Evolutionary conservation across 225 moss, liverwort and hornwort species (phyloP).

Genomic region (Sphagnum tenellum): DNA sequence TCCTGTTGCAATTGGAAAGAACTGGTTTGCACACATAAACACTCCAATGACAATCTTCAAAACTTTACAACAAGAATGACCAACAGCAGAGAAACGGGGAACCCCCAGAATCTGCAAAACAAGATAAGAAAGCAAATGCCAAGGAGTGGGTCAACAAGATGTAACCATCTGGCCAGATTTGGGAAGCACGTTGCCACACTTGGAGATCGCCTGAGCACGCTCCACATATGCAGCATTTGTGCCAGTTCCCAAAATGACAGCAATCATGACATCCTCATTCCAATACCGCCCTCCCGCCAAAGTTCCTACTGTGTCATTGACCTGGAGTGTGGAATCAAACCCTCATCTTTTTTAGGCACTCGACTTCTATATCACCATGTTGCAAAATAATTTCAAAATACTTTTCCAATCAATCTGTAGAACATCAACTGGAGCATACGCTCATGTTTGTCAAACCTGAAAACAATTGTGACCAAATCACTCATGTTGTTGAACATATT

Average conservation of each 20-base stretch:
- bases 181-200: slow-evolving; percentile 45
- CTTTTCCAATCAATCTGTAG: too few relatives aligned
- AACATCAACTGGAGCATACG: too few relatives aligned
- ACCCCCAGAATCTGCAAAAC: not conserved
- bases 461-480: too few relatives aligned
- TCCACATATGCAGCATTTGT: slow-evolving; percentile 82
- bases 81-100: not conserved
- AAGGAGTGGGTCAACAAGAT: not conserved
- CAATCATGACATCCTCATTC: slow-evolving; percentile 71
- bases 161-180: slow-evolving; percentile 55
- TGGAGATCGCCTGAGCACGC: slow-evolving; percentile 53
- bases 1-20: too few relatives aligned
- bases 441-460: too few relatives aligned
- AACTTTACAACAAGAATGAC: not conserved
- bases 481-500: too few relatives aligned
- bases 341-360: too few relatives aligned
- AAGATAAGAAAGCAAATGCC: not conserved
- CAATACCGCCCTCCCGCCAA: slow-evolving; percentile 77
- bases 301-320: slow-evolving; percentile 75
- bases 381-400: too few relatives aligned
- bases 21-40: not conserved
- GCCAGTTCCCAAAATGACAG: slow-evolving; percentile 79
- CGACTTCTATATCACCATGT: too few relatives aligned
- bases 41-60: not conserved
- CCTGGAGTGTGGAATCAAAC: slow-evolving; percentile 9